Base-by-base conservation (phyloP, 2,329 filamentous ascomycete species). In the Leptographium galeiforme region DNA sequence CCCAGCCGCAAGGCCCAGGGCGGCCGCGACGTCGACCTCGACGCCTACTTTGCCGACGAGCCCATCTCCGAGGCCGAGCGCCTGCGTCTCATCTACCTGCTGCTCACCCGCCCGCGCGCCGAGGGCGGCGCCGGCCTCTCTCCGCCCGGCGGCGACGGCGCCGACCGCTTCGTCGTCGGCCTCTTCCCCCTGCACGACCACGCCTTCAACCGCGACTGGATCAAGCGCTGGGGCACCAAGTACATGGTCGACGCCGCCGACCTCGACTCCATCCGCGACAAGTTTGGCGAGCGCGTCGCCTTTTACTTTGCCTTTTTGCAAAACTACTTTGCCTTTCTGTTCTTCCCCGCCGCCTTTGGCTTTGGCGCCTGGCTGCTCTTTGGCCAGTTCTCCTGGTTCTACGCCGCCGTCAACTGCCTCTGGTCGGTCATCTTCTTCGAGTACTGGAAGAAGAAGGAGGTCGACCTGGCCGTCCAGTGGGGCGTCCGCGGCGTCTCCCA, bases 1-100 rank as follows among this genome's bases (percentile, higher is more conserved):
- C 53, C 58, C 7, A 56, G 52, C 55, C 49, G 51, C 53, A 50
- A 32, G 30, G 82, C 53, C 84, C 36, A 82, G 63, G 50, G 53
- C 50, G 53, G 45, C 44, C 16, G 8, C 52, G 52, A 34, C 32
- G 51, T 54, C 47, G 56, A 94, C 59, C 80, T 88, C 18, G 71
- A 77, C 48, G 74, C 80, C 55, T 78, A 83, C 14, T 78, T 94
- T 51, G 73, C 82, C 55, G 72, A 79, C 16, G 85, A 95, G 60
- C 86, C 89, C 1, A 76, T 96, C 54, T 88, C 84, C 41, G 88
- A 95, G 64, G 87, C 91, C 25, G 93, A 98, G 71, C 79, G 90
- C 48, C 78, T 95, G 46, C 82, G 93, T 38, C 81, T 94, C 48
- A 85, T 95, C 55, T 93, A 95, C 66, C 81, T 93, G 50, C 79